Evolutionary conservation across 2,329 filamentous ascomycete species (phyloP), one percentile per base, ranked within the genome.

Genomic region (Fusarium devonianum): DNA sequence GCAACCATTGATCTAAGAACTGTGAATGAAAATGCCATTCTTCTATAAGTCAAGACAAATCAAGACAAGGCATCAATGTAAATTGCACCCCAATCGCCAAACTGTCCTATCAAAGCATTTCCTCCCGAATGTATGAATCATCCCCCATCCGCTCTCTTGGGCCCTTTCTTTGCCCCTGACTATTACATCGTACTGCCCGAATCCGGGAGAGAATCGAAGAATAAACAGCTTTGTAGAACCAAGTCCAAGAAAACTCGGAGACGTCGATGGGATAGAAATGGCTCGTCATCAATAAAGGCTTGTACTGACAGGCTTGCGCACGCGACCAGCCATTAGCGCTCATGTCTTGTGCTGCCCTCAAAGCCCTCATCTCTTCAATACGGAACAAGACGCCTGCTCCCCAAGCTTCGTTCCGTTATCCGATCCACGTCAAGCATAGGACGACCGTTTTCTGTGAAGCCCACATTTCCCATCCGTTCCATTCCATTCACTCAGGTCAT

Each of bases 11-110:
- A 23, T 38, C 22, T 11, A 9, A 41, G 18, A 14, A 23, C 22
- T 18, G 14, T 43, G 16, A 40, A 19, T 39, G 22, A 32, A 45
- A 58, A 58, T 44, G 37, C 39, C 49, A 22, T 37, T 35, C 42
- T 56, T 51, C 56, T 55, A 49, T 60, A 52, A 56, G 43, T 44
- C 51, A 52, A 49, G 41, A 49, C 47, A 54, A 56, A 49, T 61
- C 49, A 58, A 64, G 53, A 57, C 47, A 60, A 64, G 57, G 67
- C 64, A 68, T 65, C 66, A 61, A 71, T 70, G 70, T 72, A 65
- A 74, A 75, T 73, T 75, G 69, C 75, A 78, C 75, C 75, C 75
- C 76, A 73, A 73, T 78, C 75, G 76, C 76, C 76, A 75, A 75
- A 75, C 68, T 70, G 72, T 75, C 75, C 74, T 76, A 77, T 77